Base-by-base conservation (phyloP, 108 stramenopile species). In the Licmophora abbreviata region DNA sequence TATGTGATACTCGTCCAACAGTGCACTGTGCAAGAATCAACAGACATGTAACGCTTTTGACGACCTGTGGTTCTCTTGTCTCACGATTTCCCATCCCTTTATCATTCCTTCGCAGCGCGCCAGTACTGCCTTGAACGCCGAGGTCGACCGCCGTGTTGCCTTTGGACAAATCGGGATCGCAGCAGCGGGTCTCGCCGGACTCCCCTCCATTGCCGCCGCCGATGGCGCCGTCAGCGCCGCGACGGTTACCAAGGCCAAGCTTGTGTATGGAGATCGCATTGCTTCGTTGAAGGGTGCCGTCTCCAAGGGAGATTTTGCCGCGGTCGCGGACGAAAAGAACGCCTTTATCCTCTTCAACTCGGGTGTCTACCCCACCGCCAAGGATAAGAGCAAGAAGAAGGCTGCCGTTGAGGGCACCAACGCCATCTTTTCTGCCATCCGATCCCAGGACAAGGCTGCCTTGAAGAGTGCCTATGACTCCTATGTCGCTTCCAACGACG, bases 281-380 rank as follows among this genome's bases (percentile, higher is more conserved):
- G 83, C 76, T 28, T 78, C 59, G 41, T 80, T 95, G 53, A 76
- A 88, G 68, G 35, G 35, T 24, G 90, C 90, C 17, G 94, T 95
- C 22, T 68, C 71, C 32, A 54, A 66, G 8, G 94, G 94, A 49
- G 92, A 95, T 62, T 86, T 89, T 55, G 88, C 65, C 29, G 88
- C 92, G 46, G 73, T 95, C 43, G 85, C 79, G 25, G 76, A 48
- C 8, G 94, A 95, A 64, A 92, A 88, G 88, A 93, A 88, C 71
- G 85, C 81, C 51, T 95, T 95, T 64, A 66, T 81, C 52, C 81
- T 95, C 28, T 95, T 86, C 88, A 95, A 95, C 82, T 88, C 85
- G 6, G 94, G 94, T 43, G 94, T 73, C 31, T 87, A 71, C 76
- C 69, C 75, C 9, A 34, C 53, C 23, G 64, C 70, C 60, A 77